Percentiles rank a stretch among this genome's conserved stretches.
phyloP scores from a whole-genome alignment of 441 rosid genomes.

The Breynia disticha region DNA sequence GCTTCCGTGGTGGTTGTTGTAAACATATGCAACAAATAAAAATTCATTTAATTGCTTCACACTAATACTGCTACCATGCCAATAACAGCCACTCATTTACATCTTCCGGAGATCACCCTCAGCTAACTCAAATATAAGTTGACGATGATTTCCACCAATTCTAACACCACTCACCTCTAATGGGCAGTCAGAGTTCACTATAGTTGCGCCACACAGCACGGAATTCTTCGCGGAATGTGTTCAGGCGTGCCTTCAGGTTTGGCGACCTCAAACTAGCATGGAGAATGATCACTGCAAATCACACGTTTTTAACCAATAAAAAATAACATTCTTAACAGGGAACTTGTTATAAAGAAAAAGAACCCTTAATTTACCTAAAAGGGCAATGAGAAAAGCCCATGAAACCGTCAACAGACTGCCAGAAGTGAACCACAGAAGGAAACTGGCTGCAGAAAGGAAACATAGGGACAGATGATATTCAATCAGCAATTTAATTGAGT shows the following conservation, averaged over 20 bases:
- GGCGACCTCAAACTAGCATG: slow-evolving; percentile 93
- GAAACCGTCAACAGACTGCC: slow-evolving; percentile 60
- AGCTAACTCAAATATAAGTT: too few relatives aligned
- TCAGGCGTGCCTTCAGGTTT: slow-evolving; percentile 88
- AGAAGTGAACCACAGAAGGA: slow-evolving; percentile 69
- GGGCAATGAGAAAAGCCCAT: slow-evolving; percentile 65
- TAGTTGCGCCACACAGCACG: slow-evolving; percentile 97
- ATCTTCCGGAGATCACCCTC: too few relatives aligned
- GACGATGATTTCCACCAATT: not conserved
- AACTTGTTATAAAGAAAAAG: not conserved
- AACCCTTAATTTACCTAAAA: slow-evolving; percentile 41
- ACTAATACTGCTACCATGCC: too few relatives aligned
- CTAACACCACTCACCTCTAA: not conserved
- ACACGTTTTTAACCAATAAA: not conserved
- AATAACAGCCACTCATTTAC: too few relatives aligned
- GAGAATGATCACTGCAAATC: slow-evolving; percentile 52
- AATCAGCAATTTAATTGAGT: slow-evolving; percentile 6
- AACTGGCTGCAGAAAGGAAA: slow-evolving; percentile 37
- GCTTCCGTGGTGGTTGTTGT: too few relatives aligned
- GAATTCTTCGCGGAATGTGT: slow-evolving; percentile 92
- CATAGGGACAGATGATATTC: not conserved
- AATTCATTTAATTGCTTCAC: too few relatives aligned
- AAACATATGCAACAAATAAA: too few relatives aligned
- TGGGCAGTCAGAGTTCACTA: slow-evolving; percentile 45
- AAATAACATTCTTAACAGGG: not conserved